Base-by-base conservation (phyloP, 2,329 filamentous ascomycete species). In the Colletotrichum musae region DNA sequence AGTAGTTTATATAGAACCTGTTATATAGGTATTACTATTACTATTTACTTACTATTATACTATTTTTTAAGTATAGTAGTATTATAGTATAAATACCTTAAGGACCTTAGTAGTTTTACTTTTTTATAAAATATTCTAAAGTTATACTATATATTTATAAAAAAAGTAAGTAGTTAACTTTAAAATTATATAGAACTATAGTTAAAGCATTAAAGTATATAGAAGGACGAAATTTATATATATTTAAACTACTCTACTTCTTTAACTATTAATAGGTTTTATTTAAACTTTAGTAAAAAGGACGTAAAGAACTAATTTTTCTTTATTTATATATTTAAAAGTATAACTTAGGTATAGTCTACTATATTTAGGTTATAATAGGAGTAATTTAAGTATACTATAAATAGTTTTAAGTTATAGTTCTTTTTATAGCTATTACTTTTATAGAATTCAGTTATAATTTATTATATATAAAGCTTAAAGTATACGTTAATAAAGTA, bases 21-120 rank as follows among this genome's bases (percentile, higher is more conserved):
- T 39, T 39, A 39, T 39, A 9, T 39, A 9, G 2, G 13, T 39
- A 56, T 36, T 56, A 56, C 54, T 65, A 56, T 57, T 57, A 63
- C 12, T 43, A 16, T 52, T 56, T 6, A 36, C 18, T 43, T 18
- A 45, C 47, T 28, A 7, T 13, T 39, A 9, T 3, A 39, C 36
- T 39, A 39, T 4, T 13, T 5, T 39, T 4, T 39, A 58, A 13
- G 15, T 57, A 48, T 61, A 64, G 54, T 59, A 70, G 41, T 62
- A 57, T n/a, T 16, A 21, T 36, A 36, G 6, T 56, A 56, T 16
- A 36, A 24, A 24, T 4, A 4, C 21, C 21, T 24, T 24, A 3
- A 24, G 3, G 3, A 24, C 21, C 21, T 4, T 24, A 24, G 21
- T 24, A 24, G 3, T 4, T 24, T 24, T 24, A 24, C 21, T 24